Base-by-base conservation (phyloP, 805 yeast species). In the Yamadazyma phyllophila region DNA sequence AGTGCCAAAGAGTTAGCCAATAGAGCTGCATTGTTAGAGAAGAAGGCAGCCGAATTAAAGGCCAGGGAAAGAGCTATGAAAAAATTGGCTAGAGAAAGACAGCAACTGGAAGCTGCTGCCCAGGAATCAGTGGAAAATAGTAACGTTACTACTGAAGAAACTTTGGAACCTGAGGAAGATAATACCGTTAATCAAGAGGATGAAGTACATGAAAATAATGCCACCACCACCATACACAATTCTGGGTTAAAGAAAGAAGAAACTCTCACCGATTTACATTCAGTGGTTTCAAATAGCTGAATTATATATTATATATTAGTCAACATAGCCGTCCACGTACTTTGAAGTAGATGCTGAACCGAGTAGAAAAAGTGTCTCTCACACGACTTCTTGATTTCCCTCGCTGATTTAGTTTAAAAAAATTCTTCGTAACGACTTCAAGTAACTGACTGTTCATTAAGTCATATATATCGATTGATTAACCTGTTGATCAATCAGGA, bases 1-100 rank as follows among this genome's bases (percentile, higher is more conserved):
- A 80, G 87, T 44, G 94, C 92, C 0, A 76, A 76, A 58, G 92
- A 85, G 56, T 69, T 87, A 56, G 81, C 88, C 26, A 71, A 72
- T 49, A 73, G 91, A 53, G 92, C 91, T n/a, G 83, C 85, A 14
- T 81, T 83, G 46, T 72, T 87, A 54, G 94, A 87, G 60, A 80
- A 76, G 57, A 83, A 82, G 57, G 92, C 92, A 2, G 84, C 81
- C 37, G 84, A 78, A 51, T 73, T 86, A 64, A 86, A 84, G 67
- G 69, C 75, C 49, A 80, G 81, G 65, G 94, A 86, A 59, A 79
- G 69, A 54, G 55, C 73, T 42, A 60, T 85, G 52, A 71, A 69
- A 62, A 73, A 74, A 54, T 59, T 65, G 51, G 57, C 74, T 50
- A 67, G 38, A 56, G 57, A 46, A 38, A 46, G 45, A 52, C 49